These are phyloP conservation scores for Gynochthodes officinalis DNA, from an alignment of 257 asterid species.

Conservation along the genomic window DNA sequence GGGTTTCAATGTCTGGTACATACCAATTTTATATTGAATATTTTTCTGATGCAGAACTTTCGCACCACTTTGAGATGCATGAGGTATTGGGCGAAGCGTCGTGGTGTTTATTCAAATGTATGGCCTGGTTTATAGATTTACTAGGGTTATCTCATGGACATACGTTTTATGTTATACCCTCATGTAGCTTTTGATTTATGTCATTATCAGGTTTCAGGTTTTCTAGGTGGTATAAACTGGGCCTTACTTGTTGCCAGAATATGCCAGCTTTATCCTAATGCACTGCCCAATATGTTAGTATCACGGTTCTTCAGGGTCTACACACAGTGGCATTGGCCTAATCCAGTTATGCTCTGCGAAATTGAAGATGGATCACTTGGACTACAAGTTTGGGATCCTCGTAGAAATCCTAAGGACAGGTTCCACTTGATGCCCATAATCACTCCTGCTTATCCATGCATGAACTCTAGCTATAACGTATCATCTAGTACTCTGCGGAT, in stretches of 20 bases:
- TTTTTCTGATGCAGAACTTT: constrained; percentile 28
- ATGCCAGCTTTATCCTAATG: constrained; percentile 45
- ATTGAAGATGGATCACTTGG: constrained; percentile 41
- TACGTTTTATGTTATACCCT: not conserved
- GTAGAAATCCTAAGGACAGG: constrained; percentile 35
- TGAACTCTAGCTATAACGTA: constrained; percentile 47
- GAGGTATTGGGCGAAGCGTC: constrained; percentile 42
- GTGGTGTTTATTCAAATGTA: constrained; percentile 48
- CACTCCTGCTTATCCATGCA: constrained; percentile 46
- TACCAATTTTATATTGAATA: not conserved
- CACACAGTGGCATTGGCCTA: constrained; percentile 51
- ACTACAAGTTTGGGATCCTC: constrained; percentile 43
- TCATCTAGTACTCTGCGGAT: constrained; percentile 45
- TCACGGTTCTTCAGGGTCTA: constrained; percentile 45
- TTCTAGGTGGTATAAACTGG: constrained; percentile 44
- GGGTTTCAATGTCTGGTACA: not conserved
- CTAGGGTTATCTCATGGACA: not conserved
- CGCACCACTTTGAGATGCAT: constrained; percentile 41
- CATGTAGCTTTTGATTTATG: constrained; percentile 3
- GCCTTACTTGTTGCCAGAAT: constrained; percentile 41
- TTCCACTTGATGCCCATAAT: constrained; percentile 45
- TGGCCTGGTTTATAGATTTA: not conserved
- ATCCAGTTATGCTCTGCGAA: constrained; percentile 45
- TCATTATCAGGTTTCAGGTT: constrained; percentile 36
- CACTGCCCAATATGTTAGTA: constrained; percentile 42